phyloP scores from a whole-genome alignment of 495 filamentous ascomycete species.

The Aspergillus indologenus region DNA sequence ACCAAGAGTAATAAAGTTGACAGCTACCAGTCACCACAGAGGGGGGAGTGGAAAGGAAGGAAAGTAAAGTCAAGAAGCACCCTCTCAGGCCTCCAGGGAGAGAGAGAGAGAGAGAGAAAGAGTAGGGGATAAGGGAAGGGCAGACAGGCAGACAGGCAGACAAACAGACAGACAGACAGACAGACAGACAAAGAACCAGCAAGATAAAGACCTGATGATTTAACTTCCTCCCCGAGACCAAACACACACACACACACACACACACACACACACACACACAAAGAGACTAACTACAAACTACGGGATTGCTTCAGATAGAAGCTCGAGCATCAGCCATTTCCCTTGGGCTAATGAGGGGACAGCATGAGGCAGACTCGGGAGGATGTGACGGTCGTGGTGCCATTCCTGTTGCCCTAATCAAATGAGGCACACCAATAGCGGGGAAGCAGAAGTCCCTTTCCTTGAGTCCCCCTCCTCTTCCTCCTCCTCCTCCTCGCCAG shows the following conservation, averaged over 20 bases:
- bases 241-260: conserved; percentile 5
- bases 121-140: not conserved
- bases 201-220: not conserved
- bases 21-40: not conserved
- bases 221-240: too few species aligned
- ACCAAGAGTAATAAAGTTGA: not conserved
- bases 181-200: not conserved
- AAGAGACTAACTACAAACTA: not conserved
- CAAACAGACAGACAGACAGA: conserved; percentile 1
- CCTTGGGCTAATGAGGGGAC: not conserved
- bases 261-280: conserved; percentile 4
- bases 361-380: not conserved
- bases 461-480: not conserved
- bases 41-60: not conserved
- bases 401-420: not conserved
- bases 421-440: not conserved
- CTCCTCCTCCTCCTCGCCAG: conserved; percentile 11
- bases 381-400: not conserved
- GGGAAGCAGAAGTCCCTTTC: not conserved
- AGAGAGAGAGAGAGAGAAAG: conserved; percentile 13
- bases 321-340: not conserved
- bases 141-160: not conserved
- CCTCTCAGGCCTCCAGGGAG: not conserved
- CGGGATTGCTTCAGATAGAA: not conserved
- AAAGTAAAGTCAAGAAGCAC: not conserved